Base-by-base conservation (phyloP, 495 filamentous ascomycete species). In the Tuber aestivum region DNA sequence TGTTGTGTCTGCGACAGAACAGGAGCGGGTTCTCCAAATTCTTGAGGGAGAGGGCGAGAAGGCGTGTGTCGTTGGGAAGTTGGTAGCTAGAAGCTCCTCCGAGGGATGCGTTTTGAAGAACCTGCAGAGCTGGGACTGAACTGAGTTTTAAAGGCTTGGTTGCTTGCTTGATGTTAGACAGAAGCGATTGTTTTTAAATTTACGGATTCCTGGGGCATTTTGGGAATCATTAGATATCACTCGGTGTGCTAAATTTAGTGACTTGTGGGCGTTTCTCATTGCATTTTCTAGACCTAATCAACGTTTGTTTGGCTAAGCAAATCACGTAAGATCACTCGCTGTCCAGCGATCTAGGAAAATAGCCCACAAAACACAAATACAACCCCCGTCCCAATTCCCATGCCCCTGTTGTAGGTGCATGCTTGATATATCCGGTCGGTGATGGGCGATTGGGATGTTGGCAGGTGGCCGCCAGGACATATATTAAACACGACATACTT, bases 1-100 rank as follows among this genome's bases (percentile, higher is more conserved):
- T 12, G 94, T 93, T 12, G 93, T 97, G 0, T 86, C 86, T 32
- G 84, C 85, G 77, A 88, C 82, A 68, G 85, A 90, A 71, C 89
- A 80, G 0, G 87, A 89, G 41, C 85, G 85, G 70, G 88, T 89
- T 4, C 84, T 87, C 38, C 78, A 77, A 56, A 85, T 87, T 12
- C 84, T 97, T 50, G 84, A 87, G 82, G 84, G 83, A 32, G 85
- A 87, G 41, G 95, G 94, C 20, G 95, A 99, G 87, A 91, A 82
- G 50, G 92, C 95, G 23, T 92, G 89, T 78, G 85, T 83, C n/a
- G 88, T 97, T 77, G 95, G 95, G 38, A 88, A 85, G 83, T 85
- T 99, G 61, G 83, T 88, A 35, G 71, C 81, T 48, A 86, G 89
- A 72, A 82, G 83, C 27, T 85, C 85, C 41, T 86, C 84, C 14